Conservation (phyloP, 768 basidiomycete species). For the Boletales sp. region DNA sequence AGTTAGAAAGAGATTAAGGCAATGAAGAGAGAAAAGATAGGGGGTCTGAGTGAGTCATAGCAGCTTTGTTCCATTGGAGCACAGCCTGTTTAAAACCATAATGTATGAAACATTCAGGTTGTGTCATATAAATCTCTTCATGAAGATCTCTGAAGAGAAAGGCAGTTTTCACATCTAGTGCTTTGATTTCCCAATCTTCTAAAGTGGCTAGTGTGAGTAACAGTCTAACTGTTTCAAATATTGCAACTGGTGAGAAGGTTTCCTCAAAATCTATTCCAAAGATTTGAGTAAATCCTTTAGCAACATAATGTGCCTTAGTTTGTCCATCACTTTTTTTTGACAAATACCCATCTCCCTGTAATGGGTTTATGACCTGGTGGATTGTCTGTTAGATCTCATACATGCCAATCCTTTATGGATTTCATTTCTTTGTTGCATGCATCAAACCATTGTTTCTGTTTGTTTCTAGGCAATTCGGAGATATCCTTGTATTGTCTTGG, state of each 20-base stretch:
- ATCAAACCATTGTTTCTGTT: neutral
- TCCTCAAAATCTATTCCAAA: slow-evolving; percentile 30
- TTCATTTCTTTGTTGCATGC: neutral
- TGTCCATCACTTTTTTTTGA: neutral
- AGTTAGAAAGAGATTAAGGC: too few relatives aligned
- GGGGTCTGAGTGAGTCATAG: too few relatives aligned
- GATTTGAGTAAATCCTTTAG: slow-evolving; percentile 34
- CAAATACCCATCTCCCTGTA: neutral
- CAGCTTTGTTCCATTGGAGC: neutral
- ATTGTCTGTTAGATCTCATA: neutral
- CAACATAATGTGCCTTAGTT: slow-evolving; percentile 33
- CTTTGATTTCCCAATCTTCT: slow-evolving; percentile 33
- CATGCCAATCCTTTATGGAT: neutral
- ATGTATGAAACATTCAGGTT: neutral
- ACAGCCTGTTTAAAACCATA: neutral
- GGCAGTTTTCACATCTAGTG: slow-evolving; percentile 40
- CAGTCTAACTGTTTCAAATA: neutral
- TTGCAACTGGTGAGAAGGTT: slow-evolving; percentile 3
- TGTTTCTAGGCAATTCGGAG: neutral
- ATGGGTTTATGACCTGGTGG: too few relatives aligned
- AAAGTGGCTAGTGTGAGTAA: neutral
- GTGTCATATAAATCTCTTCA: neutral
- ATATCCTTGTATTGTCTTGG: neutral
- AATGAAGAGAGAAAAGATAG: too few relatives aligned
- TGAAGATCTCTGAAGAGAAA: slow-evolving; percentile 33